Evolutionary conservation across 305 asterid genomes (phyloP).

Genomic region (Solanum hybrid): DNA sequence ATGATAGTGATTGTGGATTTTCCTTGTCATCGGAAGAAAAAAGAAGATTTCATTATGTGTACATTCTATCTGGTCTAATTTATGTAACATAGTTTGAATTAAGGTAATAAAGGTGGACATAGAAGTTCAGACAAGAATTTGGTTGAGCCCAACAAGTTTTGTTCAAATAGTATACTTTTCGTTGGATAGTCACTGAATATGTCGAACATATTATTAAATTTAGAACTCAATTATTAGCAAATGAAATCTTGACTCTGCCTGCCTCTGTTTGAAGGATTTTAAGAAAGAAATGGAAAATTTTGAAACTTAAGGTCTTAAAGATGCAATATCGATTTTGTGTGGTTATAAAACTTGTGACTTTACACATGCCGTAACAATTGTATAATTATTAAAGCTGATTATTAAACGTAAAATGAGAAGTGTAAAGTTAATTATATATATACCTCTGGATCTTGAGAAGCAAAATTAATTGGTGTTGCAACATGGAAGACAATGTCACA

Average conservation of each 20-base stretch:
- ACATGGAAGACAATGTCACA: constrained; percentile 17
- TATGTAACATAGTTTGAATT: background rate
- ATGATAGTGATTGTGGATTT: too few species aligned
- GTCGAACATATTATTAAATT: background rate
- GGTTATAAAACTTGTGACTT: background rate
- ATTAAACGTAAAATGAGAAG: background rate
- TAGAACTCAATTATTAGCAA: background rate
- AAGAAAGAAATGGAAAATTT: background rate
- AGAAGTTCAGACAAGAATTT: too few species aligned
- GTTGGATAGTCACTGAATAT: background rate
- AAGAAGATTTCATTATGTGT: background rate
- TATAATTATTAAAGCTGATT: too few species aligned
- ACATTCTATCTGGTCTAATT: background rate
- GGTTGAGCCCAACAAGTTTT: background rate
- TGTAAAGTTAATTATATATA: background rate
- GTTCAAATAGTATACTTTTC: background rate
- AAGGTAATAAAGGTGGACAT: too few species aligned
- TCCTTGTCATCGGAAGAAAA: background rate
- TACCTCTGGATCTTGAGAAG: constrained; percentile 19
- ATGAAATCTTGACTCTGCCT: background rate
- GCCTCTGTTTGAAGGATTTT: background rate
- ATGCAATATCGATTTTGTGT: background rate
- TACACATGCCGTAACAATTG: accelerated
- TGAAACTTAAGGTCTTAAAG: background rate
- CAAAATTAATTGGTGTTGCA: constrained; percentile 15